Conservation (phyloP, 108 stramenopile genomes). For the Nitzschia sp. region DNA sequence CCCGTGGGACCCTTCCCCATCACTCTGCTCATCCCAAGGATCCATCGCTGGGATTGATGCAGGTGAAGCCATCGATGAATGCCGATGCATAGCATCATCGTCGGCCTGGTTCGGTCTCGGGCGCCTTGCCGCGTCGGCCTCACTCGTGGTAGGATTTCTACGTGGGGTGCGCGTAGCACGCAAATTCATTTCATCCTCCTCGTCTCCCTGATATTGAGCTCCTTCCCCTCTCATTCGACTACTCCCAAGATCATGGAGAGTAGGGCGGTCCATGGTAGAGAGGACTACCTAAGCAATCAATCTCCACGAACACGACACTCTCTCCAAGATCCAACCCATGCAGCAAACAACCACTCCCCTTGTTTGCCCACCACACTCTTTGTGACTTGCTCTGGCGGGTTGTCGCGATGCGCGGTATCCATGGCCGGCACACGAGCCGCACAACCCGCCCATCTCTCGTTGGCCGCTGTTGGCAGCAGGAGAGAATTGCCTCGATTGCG, state of each 20-base stretch:
- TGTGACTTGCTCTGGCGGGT: too few relatives aligned
- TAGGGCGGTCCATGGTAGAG: slow-evolving; percentile 16
- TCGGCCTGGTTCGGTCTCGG: slow-evolving; percentile 3
- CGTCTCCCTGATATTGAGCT: not conserved
- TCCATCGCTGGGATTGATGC: slow-evolving; percentile 10
- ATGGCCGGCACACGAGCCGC: not conserved
- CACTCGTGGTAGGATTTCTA: slow-evolving; percentile 9
- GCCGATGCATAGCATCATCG: not conserved
- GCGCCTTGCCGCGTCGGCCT: slow-evolving; percentile 1
- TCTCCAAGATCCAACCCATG: slow-evolving; percentile 24
- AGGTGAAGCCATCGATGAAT: not conserved
- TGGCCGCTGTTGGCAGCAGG: not conserved
- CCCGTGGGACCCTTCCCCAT: slow-evolving; percentile 10
- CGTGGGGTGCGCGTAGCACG: slow-evolving; percentile 15
- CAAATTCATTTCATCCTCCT: not conserved
- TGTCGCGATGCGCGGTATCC: not conserved
- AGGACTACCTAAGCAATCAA: slow-evolving; percentile 2
- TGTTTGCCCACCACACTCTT: slow-evolving; percentile 1
- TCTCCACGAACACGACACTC: not conserved
- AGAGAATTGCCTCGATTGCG: not conserved
- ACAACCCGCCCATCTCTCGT: too few relatives aligned
- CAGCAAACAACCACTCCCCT: slow-evolving; percentile 17
- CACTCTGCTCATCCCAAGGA: slow-evolving; percentile 21
- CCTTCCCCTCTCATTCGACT: not conserved
- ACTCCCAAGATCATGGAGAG: slow-evolving; percentile 8